Conservation (phyloP, 1,139 yeast genomes). For the Pichia inconspicua region DNA sequence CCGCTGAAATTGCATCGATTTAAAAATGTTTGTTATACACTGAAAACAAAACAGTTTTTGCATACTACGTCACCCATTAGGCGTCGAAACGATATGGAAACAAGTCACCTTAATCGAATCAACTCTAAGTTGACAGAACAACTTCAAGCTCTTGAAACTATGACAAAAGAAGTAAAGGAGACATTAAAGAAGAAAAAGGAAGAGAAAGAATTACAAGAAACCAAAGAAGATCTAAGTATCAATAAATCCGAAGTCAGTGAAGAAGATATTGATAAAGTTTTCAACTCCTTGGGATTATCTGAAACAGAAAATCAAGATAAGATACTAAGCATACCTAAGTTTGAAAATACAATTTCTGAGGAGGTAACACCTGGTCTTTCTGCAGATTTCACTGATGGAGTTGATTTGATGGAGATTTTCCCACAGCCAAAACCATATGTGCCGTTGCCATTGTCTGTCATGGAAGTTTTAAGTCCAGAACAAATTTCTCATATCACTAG, state of each 20-base stretch:
- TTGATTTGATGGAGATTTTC: slow-evolving; percentile 19
- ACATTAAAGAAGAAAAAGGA: slow-evolving; percentile 24
- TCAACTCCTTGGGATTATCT: slow-evolving; percentile 12
- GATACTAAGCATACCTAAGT: neutral
- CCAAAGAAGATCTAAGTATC: slow-evolving; percentile 14
- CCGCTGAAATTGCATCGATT: neutral
- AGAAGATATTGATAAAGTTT: slow-evolving; percentile 29
- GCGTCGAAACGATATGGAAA: neutral
- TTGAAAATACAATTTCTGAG: neutral
- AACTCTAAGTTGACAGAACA: slow-evolving; percentile 28
- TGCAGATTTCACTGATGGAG: slow-evolving; percentile 11
- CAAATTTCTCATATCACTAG: slow-evolving; percentile 39
- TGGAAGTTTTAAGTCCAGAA: slow-evolving; percentile 37
- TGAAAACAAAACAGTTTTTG: neutral
- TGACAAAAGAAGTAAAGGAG: slow-evolving; percentile 29
- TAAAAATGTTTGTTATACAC: neutral
- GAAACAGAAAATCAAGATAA: neutral
- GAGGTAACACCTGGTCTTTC: neutral
- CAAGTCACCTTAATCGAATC: slow-evolving; percentile 4
- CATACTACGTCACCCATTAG: neutral
- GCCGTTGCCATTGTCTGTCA: slow-evolving; percentile 37
- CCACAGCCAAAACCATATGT: slow-evolving; percentile 22
- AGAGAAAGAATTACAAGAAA: slow-evolving; percentile 15
- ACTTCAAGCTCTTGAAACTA: slow-evolving; percentile 35
- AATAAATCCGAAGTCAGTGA: slow-evolving; percentile 20